These are phyloP conservation scores for Neurospora sp. DNA, from an alignment of 495 filamentous ascomycete species.

Conservation along the genomic window DNA sequence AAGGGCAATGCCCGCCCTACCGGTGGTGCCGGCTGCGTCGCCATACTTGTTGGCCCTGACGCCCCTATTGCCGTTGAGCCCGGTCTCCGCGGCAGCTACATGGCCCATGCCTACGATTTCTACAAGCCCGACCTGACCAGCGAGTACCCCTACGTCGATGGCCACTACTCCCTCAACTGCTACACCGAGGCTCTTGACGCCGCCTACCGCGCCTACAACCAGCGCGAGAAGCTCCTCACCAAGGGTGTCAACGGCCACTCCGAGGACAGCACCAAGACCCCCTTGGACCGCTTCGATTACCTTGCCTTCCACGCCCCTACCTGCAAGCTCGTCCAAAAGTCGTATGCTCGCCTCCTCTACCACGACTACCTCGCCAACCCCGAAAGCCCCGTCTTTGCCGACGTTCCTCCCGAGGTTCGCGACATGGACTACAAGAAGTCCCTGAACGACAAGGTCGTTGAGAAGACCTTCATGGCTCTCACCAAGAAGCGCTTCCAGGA, in stretches of 20 bases:
- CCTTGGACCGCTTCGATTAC: slow-evolving; percentile 91
- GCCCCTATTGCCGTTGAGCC: slow-evolving; percentile 87
- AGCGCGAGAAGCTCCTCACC: slow-evolving; percentile 67
- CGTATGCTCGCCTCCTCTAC: slow-evolving; percentile 89
- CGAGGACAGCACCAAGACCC: slow-evolving; percentile 48
- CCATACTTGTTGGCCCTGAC: slow-evolving; percentile 87
- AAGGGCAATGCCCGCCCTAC: slow-evolving; percentile 93
- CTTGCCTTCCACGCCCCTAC: slow-evolving; percentile 92
- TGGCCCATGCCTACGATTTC: slow-evolving; percentile 96
- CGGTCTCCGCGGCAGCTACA: slow-evolving; percentile 83
- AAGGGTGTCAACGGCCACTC: slow-evolving; percentile 35
- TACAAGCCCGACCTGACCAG: slow-evolving; percentile 98
- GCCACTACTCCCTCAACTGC: slow-evolving; percentile 89
- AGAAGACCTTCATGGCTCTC: slow-evolving; percentile 90
- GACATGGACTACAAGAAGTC: slow-evolving; percentile 80
- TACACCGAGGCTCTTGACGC: slow-evolving; percentile 92
- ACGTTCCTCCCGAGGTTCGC: slow-evolving; percentile 76
- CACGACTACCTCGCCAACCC: slow-evolving; percentile 87
- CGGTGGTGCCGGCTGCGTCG: slow-evolving; percentile 89
- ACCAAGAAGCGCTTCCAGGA: slow-evolving; percentile 93
- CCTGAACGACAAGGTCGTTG: slow-evolving; percentile 81
- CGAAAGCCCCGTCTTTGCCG: slow-evolving; percentile 64
- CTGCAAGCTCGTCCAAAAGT: slow-evolving; percentile 96
- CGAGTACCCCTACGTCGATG: slow-evolving; percentile 96
- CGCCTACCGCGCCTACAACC: slow-evolving; percentile 91